Evolutionary conservation across 1,284 basidiomycete species (phyloP), one percentile per base, ranked within the genome.

Genomic region (Termitomyces sp.): DNA sequence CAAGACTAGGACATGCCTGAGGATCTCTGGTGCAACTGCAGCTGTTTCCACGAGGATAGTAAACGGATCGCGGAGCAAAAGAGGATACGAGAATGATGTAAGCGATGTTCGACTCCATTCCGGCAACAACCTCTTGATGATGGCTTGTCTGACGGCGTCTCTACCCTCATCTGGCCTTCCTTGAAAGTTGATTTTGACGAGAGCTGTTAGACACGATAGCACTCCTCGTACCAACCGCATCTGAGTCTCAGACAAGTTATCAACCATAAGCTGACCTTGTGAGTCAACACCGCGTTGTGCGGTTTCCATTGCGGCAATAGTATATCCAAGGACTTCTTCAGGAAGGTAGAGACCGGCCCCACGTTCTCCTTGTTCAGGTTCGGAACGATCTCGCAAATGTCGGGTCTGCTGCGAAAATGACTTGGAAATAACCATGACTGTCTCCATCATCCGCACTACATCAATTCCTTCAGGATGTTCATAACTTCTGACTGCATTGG

Each of bases 321-420:
- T 94, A 66, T 95, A 97, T 1, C 85, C 91, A n/a, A 96, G 75
- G 31, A 97, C 72, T 58, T 96, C 92, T 61, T 95, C 90, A 0
- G 94, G 91, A 2, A 97, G 74, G 63, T 95, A 95, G 55, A 93
- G 81, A 0, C 88, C 88, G 1, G 79, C 79, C 0, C 89, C 88
- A 24, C 88, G 75, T 56, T 90, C 86, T 2, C 81, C 80, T 1
- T 69, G 61, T 10, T 90, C 86, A 1, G 86, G 88, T 62, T 91
- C 88, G 4, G 79, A 76, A 24, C 88, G 76, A 51, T 90, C 87
- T 28, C 88, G 78, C 9, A 91, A 66, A 67, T 90, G 87, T 28
- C 84, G 72, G 7, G 84, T 84, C 64, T 91, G 88, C 61, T 83
- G 78, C 2, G 89, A 91, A 28, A 85, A 71, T 6, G 78, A 79